These are phyloP conservation scores for Phtheirospermum japonicum DNA, from an alignment of 257 asterid species.

Conservation along the genomic window DNA sequence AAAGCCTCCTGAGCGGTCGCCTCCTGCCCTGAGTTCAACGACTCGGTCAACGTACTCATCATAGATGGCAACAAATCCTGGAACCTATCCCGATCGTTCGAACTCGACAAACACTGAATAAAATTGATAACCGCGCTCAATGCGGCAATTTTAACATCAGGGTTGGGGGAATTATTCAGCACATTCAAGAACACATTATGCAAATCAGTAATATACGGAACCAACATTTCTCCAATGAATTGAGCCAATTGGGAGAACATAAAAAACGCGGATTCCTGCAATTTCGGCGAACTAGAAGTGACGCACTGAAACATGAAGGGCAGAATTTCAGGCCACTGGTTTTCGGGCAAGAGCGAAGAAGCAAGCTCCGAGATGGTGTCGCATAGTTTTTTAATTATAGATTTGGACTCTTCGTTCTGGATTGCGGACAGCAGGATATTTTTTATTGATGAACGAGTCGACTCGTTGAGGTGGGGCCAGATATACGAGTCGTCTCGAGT, in stretches of 20 bases:
- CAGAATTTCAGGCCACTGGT: conserved; percentile 82
- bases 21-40: conserved; percentile 81
- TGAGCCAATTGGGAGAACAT: conserved; percentile 86
- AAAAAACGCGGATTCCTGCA: conserved; percentile 83
- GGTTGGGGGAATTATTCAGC: conserved; percentile 48
- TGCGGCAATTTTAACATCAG: conserved; percentile 91
- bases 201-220: conserved; percentile 71
- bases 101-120: conserved; percentile 73
- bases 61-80: conserved; percentile 92
- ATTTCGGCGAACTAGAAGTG: conserved; percentile 52
- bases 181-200: conserved; percentile 72
- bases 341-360: conserved; percentile 75
- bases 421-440: conserved; percentile 52
- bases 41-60: conserved; percentile 97
- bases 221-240: conserved; percentile 62
- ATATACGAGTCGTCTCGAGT: conserved; percentile 73
- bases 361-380: conserved; percentile 92
- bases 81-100: conserved; percentile 80
- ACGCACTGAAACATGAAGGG: conserved; percentile 97
- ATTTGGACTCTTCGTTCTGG: conserved; percentile 67
- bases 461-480: conserved; percentile 62
- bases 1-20: conserved; percentile 94
- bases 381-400: conserved; percentile 67
- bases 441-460: conserved; percentile 63
- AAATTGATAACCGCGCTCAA: conserved; percentile 88